Evolutionary conservation across 192 early-diverging fungal species (phyloP).

Genomic region (Coemansia sp.): DNA sequence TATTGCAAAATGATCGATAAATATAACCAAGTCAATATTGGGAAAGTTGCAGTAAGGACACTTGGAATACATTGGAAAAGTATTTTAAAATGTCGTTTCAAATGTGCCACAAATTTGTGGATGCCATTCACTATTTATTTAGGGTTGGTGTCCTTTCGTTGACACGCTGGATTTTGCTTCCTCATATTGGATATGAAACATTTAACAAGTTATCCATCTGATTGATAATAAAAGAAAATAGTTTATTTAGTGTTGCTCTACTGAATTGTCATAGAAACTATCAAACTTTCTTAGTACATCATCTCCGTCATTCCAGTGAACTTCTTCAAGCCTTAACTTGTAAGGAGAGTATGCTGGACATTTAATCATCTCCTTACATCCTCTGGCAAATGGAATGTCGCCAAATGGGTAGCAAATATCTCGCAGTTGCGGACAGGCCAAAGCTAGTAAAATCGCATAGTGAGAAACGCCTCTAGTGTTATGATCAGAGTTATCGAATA

Average conservation of each 20-base stretch:
- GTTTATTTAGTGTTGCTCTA: no score
- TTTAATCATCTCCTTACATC: neutral
- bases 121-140: no score
- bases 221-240: neutral
- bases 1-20: neutral
- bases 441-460: conserved; percentile 2
- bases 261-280: neutral
- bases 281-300: neutral
- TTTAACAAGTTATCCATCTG: neutral
- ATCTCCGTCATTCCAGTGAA: neutral
- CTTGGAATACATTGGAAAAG: neutral
- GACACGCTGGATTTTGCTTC: no score
- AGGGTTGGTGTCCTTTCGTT: no score
- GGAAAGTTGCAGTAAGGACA: neutral
- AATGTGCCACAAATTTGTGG: no score
- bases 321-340: neutral
- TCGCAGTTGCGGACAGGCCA: neutral
- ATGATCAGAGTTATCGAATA: neutral
- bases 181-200: neutral
- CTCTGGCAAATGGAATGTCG: neutral
- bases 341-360: neutral
- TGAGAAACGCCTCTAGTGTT: neutral
- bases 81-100: neutral
- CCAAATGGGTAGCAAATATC: neutral
- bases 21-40: neutral